Base-by-base conservation (phyloP, 805 yeast genomes). In the Teunomyces cretensis region DNA sequence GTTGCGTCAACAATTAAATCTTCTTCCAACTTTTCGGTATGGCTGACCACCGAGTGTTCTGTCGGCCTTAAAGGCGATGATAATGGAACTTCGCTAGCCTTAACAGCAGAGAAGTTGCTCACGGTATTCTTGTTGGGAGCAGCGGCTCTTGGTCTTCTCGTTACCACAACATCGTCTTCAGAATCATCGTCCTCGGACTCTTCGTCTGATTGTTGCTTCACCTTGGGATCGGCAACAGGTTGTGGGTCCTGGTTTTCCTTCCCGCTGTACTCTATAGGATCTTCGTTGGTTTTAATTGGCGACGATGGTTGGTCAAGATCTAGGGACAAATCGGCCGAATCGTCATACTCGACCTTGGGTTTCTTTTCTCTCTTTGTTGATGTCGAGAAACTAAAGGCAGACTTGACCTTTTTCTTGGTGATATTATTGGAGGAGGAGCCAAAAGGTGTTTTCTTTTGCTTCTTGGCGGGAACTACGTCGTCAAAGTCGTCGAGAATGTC, bases 401-500 rank as follows among this genome's bases (percentile, higher is more conserved):
- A 55, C 48, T 65, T 68, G 39, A 47, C 45, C 22, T 52, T 39
- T 32, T 55, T 57, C 42, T 52, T 59, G 7, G 57, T 51, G 12
- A 60, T 51, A 6, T 27, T 26, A 7, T 27, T 31, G 24, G 37
- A 9, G 24, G 16, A 27, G 33, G 39, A 9, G 40, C 57, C 56
- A 36, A 61, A 56, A 9, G 54, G 30, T 2, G 44, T 22, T 13
- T 43, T 43, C 39, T 50, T 55, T 9, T 43, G 44, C 38, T 51
- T 56, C 43, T 54, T 57, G 9, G 45, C 44, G 8, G 57, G 62
- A 4, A 41, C 52, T 8, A 36, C 45, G 32, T 60, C 65, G 14
- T 56, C 50, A 43, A 80, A 77, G 44, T 80, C 89, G 47, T 78
- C 80, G 40, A 86, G 69, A 44, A 86, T 81, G 56, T 85, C 74